Percentiles rank a stretch among this genome's conserved stretches.
These are phyloP conservation scores for Hordeum marinum DNA, from an alignment of 176 grass and related monocot species.

Conservation along the genomic window DNA sequence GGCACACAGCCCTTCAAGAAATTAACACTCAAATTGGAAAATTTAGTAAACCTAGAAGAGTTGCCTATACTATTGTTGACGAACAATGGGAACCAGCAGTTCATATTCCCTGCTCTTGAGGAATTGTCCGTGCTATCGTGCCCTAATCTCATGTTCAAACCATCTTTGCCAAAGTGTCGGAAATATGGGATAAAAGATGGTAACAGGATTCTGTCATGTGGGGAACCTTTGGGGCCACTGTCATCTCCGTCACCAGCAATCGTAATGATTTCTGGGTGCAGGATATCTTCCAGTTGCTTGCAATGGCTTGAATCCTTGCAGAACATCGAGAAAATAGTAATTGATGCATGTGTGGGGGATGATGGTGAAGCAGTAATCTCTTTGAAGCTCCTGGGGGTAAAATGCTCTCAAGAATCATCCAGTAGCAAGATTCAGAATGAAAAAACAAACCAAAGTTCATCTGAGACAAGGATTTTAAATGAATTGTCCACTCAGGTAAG, in stretches of 20 bases:
- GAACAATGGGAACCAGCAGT: neutral
- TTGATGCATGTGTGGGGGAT: conserved; percentile 4
- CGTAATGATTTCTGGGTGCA: conserved; percentile 11
- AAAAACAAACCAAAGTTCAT: neutral
- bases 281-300: neutral
- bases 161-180: neutral
- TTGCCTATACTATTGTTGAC: neutral
- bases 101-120: conserved; percentile 32
- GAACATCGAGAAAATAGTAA: neutral
- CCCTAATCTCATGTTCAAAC: conserved; percentile 8
- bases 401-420: neutral
- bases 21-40: conserved; percentile 24
- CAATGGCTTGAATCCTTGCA: neutral
- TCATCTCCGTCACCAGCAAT: conserved; percentile 10
- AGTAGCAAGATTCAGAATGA: neutral
- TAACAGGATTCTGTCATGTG: conserved; percentile 9
- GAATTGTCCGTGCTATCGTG: conserved; percentile 20
- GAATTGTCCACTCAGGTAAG: neutral
- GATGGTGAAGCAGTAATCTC: neutral
- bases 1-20: neutral
- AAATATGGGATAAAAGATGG: conserved; percentile 30
- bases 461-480: neutral
- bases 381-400: neutral
- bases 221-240: conserved; percentile 10
- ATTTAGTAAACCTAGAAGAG: neutral